Evolutionary conservation across 345 rosid genomes (phyloP).

Genomic region (Citrus trifoliata): DNA sequence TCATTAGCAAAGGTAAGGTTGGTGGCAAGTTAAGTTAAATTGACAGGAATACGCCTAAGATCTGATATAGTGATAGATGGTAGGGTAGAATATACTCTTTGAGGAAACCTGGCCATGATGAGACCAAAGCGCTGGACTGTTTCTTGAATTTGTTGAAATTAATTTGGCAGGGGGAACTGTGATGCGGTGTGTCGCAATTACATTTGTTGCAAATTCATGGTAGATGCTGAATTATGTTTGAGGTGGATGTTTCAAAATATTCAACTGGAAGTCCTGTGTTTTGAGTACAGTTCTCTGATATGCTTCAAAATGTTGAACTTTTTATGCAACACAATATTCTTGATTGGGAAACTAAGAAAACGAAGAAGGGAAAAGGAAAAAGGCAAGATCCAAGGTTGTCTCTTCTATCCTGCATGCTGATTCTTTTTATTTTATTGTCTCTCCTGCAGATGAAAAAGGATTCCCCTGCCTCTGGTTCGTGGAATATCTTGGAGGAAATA

Average conservation of each 20-base stretch:
- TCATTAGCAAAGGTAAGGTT: neutral
- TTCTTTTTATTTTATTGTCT: neutral
- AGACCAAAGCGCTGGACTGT: neutral
- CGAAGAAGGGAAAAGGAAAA: too few relatives aligned
- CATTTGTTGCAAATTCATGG: neutral
- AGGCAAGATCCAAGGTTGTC: neutral
- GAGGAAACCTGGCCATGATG: neutral
- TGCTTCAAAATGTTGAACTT: neutral
- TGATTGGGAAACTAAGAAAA: neutral
- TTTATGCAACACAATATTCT: neutral
- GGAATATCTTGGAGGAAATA: slow-evolving; percentile 87
- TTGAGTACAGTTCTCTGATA: neutral
- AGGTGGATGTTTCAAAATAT: neutral
- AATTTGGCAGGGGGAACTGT: neutral
- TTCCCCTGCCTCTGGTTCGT: slow-evolving; percentile 48
- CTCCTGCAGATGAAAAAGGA: slow-evolving; percentile 52
- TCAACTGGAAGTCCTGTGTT: neutral
- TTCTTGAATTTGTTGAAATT: neutral
- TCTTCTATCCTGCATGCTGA: neutral
- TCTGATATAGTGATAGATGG: neutral
- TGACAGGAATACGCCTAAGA: neutral
- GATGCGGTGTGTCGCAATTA: neutral
- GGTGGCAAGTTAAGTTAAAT: neutral
- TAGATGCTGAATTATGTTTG: neutral
- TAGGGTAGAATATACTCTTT: neutral